Evolutionary conservation across 2,329 filamentous ascomycete species (phyloP).

Genomic region (Sclerotinia spermophila): DNA sequence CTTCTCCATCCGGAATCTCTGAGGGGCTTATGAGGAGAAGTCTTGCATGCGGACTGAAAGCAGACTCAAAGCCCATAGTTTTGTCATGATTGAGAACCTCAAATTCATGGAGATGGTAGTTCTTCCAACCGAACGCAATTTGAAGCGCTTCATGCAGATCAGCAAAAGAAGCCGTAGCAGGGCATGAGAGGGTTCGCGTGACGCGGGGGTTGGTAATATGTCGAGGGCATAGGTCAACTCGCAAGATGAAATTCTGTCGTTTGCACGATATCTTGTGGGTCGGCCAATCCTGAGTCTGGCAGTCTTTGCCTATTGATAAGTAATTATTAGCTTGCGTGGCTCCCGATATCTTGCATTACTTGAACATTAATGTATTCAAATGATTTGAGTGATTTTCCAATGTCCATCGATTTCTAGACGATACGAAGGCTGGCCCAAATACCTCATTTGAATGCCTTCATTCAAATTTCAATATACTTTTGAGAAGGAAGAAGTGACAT

Average conservation of each 20-base stretch:
- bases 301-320: not conserved
- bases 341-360: too few species aligned
- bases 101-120: conserved; percentile 15
- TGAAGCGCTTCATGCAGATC: conserved; percentile 19
- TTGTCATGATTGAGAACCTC: conserved; percentile 5
- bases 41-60: not conserved
- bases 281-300: not conserved
- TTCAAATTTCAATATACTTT: too few species aligned
- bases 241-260: conserved; percentile 18
- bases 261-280: not conserved
- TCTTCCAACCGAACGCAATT: conserved; percentile 17
- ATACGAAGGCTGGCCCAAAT: too few species aligned
- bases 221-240: conserved; percentile 18
- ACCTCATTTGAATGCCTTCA: not conserved
- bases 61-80: not conserved
- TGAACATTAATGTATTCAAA: not conserved
- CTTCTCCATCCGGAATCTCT: not conserved
- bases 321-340: not conserved
- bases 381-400: not conserved
- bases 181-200: conserved; percentile 21
- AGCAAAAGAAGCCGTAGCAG: conserved; percentile 18
- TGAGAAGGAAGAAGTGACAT: too few species aligned
- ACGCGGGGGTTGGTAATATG: conserved; percentile 20
- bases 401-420: too few species aligned
- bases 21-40: not conserved